phyloP scores from a whole-genome alignment of 345 rosid genomes.

The Aurinia saxatilis region DNA sequence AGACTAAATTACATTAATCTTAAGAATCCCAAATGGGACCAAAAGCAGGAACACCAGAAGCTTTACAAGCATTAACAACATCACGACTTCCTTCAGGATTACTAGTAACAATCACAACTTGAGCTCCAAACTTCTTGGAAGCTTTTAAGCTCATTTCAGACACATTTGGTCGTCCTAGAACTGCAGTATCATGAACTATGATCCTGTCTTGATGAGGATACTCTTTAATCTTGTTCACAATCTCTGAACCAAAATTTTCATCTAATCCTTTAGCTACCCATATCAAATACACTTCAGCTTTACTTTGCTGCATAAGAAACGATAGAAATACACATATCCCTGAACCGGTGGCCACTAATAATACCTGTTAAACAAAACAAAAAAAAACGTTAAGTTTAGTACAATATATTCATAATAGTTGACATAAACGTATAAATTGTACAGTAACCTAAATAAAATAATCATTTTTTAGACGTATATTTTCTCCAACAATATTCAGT shows the following conservation, averaged over 20 bases:
- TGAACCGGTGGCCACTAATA: conserved; percentile 78
- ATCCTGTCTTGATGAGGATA: conserved; percentile 48
- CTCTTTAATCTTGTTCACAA: conserved; percentile 42
- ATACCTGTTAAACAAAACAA: conserved; percentile 4
- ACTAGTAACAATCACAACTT: conserved; percentile 79
- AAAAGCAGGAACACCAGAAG: conserved; percentile 55
- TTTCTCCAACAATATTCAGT: no score
- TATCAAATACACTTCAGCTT: conserved; percentile 47
- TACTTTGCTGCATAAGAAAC: conserved; percentile 60
- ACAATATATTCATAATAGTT: no score
- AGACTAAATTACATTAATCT: neutral
- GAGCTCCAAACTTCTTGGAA: conserved; percentile 59
- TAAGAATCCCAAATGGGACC: conserved; percentile 97
- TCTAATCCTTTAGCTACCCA: conserved; percentile 82
- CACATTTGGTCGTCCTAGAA: conserved; percentile 62
- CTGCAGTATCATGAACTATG: conserved; percentile 63
- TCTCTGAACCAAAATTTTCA: conserved; percentile 62
- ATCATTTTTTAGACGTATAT: no score
- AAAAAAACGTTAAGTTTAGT: no score
- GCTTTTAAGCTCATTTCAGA: conserved; percentile 58
- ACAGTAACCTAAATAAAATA: no score
- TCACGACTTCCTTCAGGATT: conserved; percentile 88
- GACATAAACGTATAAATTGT: no score
- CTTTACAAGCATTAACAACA: conserved; percentile 62
- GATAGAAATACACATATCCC: conserved; percentile 84